These are phyloP conservation scores for Trichoderma sp. DNA, from an alignment of 2,329 filamentous ascomycete genomes.

Conservation along the genomic window DNA sequence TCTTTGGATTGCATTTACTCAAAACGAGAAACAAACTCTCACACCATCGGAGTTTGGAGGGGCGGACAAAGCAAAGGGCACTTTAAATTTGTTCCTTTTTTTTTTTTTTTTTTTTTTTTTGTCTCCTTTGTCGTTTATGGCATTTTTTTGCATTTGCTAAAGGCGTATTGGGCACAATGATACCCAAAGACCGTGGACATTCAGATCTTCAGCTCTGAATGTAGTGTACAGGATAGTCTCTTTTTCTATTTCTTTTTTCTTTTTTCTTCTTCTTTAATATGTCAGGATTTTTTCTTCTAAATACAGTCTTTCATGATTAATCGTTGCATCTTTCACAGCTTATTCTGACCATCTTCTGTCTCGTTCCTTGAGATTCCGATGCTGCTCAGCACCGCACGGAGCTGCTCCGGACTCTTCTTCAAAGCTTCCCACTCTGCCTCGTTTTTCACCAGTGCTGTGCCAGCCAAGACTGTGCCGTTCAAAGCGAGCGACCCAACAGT, in stretches of 20 bases:
- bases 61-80: not conserved
- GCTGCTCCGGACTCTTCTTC: constrained; percentile 35
- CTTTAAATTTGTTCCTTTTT: not conserved
- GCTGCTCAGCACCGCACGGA: constrained; percentile 33
- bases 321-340: not conserved
- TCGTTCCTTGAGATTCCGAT: constrained; percentile 39
- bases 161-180: not conserved
- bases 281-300: not conserved
- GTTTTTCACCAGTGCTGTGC: constrained; percentile 65
- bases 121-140: not conserved
- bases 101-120: not conserved
- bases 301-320: not conserved
- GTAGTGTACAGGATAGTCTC: not conserved
- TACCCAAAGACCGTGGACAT: not conserved
- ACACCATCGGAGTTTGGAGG: not conserved
- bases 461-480: constrained; percentile 67
- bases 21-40: not conserved
- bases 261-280: not conserved
- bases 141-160: not conserved
- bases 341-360: not conserved
- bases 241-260: not conserved
- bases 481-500: constrained; percentile 53
- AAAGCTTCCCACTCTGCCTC: constrained; percentile 61
- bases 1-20: not conserved
- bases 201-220: not conserved